phyloP scores from a whole-genome alignment of 768 basidiomycete genomes.

The Amanita phalloides region DNA sequence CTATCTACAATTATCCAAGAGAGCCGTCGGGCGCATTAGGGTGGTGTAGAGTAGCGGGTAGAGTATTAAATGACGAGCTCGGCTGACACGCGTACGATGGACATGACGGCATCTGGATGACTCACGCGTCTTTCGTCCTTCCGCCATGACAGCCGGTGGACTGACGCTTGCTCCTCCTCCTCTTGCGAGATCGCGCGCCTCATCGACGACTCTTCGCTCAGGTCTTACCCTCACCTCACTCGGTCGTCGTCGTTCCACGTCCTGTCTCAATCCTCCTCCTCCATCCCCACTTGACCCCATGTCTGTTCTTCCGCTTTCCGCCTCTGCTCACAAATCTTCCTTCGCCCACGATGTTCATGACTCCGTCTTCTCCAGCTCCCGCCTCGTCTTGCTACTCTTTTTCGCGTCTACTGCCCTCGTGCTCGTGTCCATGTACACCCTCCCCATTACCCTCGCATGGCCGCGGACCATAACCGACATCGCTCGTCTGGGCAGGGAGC shows the following conservation, averaged over 20 bases:
- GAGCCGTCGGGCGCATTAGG: conserved; percentile 65
- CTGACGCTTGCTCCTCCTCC: conserved; percentile 9
- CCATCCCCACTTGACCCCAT: conserved; percentile 19
- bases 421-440: conserved; percentile 63
- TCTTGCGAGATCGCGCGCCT: conserved; percentile 43
- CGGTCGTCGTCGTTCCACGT: conserved; percentile 43
- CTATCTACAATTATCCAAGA: conserved; percentile 86
- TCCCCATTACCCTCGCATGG: conserved; percentile 70
- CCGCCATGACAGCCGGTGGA: not conserved
- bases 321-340: conserved; percentile 31
- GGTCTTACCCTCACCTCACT: conserved; percentile 40
- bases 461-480: conserved; percentile 69
- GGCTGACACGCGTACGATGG: not conserved
- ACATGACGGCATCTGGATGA: conserved; percentile 1
- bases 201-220: conserved; percentile 47
- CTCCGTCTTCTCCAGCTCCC: conserved; percentile 29
- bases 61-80: no score
- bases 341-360: conserved; percentile 6
- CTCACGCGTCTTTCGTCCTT: not conserved
- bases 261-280: conserved; percentile 26
- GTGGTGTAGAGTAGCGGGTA: conserved; percentile 7
- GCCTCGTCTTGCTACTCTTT: conserved; percentile 37
- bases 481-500: conserved; percentile 62
- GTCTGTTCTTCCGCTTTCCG: conserved; percentile 45
- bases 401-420: conserved; percentile 64